Evolutionary conservation across 2,329 filamentous ascomycete species (phyloP).

Genomic region (Talaromyces sp.): DNA sequence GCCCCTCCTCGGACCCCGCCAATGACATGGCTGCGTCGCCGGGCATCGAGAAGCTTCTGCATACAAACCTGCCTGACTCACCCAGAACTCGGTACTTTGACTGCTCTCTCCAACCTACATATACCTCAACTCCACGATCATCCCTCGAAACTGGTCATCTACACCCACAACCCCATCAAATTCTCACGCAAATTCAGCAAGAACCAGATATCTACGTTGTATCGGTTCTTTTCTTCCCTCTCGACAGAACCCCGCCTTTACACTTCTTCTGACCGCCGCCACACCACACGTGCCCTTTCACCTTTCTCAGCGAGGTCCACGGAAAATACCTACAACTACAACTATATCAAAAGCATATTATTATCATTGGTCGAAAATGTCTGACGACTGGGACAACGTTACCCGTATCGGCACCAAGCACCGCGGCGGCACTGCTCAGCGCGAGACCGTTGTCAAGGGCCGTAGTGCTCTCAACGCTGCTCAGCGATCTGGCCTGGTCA

Average conservation of each 20-base stretch:
- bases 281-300: slow-evolving; percentile 3
- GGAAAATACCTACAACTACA: background rate
- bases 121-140: background rate
- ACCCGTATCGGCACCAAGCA: slow-evolving; percentile 93
- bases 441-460: slow-evolving; percentile 86
- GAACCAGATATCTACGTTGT: background rate
- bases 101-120: background rate
- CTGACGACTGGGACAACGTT: slow-evolving; percentile 72
- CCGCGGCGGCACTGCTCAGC: slow-evolving; percentile 59
- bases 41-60: slow-evolving; percentile 11
- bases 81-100: background rate
- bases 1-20: slow-evolving; percentile 7
- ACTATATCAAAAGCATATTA: background rate
- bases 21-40: slow-evolving; percentile 1
- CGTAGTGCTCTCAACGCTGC: slow-evolving; percentile 84
- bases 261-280: background rate
- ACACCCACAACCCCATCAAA: background rate
- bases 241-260: background rate
- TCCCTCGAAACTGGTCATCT: background rate
- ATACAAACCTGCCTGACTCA: slow-evolving; percentile 4
- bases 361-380: slow-evolving; percentile 34
- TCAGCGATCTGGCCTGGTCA: slow-evolving; percentile 67
- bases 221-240: background rate
- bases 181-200: background rate
- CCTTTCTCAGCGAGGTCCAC: background rate